Conservation (phyloP, 2,329 filamentous ascomycete genomes). For the Thielaviopsis euricoi region DNA sequence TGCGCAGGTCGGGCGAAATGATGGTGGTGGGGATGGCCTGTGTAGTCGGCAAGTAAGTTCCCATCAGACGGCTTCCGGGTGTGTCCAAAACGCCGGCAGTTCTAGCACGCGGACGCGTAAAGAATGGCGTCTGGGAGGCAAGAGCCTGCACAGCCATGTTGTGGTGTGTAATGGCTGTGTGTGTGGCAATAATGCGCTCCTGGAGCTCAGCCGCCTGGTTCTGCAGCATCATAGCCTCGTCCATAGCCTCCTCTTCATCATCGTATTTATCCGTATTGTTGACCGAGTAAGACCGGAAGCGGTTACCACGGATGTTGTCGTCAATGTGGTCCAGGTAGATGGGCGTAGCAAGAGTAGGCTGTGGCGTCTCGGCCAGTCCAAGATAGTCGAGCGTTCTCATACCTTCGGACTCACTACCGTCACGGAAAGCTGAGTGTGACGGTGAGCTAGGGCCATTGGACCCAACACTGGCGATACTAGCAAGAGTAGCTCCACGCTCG, state of each 20-base stretch:
- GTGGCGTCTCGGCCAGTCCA: slow-evolving; percentile 83
- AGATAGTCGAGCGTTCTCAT: slow-evolving; percentile 90
- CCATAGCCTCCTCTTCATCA: slow-evolving; percentile 69
- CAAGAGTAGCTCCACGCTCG: slow-evolving; percentile 73
- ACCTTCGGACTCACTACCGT: slow-evolving; percentile 68
- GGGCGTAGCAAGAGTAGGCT: slow-evolving; percentile 60
- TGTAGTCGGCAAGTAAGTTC: slow-evolving; percentile 56
- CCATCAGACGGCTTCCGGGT: slow-evolving; percentile 47
- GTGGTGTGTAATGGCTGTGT: slow-evolving; percentile 68
- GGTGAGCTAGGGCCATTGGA: slow-evolving; percentile 86
- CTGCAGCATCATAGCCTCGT: slow-evolving; percentile 33
- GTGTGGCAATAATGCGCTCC: slow-evolving; percentile 45
- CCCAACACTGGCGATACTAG: slow-evolving; percentile 65
- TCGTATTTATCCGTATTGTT: slow-evolving; percentile 97
- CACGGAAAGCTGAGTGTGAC: slow-evolving; percentile 73
- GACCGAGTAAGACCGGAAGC: slow-evolving; percentile 93
- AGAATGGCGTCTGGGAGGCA: slow-evolving; percentile 60
- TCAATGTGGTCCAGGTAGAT: slow-evolving; percentile 55
- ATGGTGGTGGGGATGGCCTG: slow-evolving; percentile 57
- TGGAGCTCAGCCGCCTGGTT: slow-evolving; percentile 43
- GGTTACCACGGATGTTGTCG: slow-evolving; percentile 62
- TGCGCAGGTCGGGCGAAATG: slow-evolving; percentile 55
- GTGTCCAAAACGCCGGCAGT: slow-evolving; percentile 86
- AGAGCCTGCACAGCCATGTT: slow-evolving; percentile 89
- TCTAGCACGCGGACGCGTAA: slow-evolving; percentile 66